Evolutionary conservation across 495 filamentous ascomycete genomes (phyloP).

Genomic region (Hyaloscypha finlandica): DNA sequence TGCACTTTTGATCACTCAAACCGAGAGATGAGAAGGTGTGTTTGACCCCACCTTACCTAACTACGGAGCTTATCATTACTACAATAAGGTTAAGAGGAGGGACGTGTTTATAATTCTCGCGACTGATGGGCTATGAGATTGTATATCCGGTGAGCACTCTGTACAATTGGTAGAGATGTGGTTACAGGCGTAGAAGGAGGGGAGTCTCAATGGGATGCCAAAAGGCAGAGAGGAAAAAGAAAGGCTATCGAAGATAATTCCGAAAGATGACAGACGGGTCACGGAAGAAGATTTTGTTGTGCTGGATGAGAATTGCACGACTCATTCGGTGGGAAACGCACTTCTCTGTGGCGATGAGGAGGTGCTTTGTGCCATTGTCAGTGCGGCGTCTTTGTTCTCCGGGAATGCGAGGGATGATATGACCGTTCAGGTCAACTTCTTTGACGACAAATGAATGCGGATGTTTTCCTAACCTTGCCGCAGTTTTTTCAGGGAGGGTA

Average conservation of each 20-base stretch:
- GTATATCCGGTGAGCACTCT: conserved; percentile 57
- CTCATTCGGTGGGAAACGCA: conserved; percentile 62
- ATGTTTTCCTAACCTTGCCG: not conserved
- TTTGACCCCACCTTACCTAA: conserved; percentile 63
- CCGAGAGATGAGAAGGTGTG: conserved; percentile 30
- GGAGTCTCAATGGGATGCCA: not conserved
- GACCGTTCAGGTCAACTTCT: conserved; percentile 66
- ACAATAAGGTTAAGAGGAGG: conserved; percentile 50
- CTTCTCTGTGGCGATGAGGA: conserved; percentile 58
- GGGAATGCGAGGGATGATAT: conserved; percentile 57
- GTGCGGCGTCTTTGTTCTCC: conserved; percentile 48
- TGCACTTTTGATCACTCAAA: conserved; percentile 27
- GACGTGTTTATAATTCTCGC: conserved; percentile 64
- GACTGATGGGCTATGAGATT: conserved; percentile 67
- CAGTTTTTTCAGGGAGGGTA: too few species aligned
- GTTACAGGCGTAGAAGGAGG: conserved; percentile 40
- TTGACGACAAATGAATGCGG: conserved; percentile 30
- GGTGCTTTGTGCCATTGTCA: conserved; percentile 54
- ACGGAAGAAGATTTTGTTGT: conserved; percentile 47
- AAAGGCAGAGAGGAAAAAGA: not conserved
- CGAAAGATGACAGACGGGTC: not conserved
- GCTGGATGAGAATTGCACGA: conserved; percentile 62
- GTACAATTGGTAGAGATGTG: conserved; percentile 53
- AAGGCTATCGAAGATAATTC: not conserved
- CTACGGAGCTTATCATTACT: conserved; percentile 63